phyloP scores from a whole-genome alignment of 345 rosid species.

The Dipteronia dyeriana region DNA sequence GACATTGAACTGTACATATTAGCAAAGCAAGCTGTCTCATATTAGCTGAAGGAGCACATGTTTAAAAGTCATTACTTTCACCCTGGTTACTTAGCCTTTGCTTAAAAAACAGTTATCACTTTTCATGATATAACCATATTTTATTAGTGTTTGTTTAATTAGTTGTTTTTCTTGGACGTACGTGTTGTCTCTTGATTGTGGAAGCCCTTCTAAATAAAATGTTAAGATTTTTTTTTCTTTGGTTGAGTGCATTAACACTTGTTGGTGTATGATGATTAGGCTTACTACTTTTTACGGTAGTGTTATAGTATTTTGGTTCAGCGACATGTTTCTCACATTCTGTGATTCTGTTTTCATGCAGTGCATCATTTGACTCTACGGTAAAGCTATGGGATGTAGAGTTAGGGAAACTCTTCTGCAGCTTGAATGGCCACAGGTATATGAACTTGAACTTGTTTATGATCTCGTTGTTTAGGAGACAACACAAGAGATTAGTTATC shows the following conservation, averaged over 20 bases:
- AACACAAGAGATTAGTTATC: neutral
- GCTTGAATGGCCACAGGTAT: slow-evolving; percentile 96
- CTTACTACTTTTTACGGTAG: neutral
- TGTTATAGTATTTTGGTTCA: neutral
- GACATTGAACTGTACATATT: neutral
- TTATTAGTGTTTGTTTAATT: neutral
- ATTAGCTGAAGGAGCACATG: neutral
- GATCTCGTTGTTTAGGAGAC: neutral
- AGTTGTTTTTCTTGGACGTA: slow-evolving; percentile 2
- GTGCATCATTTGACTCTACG: slow-evolving; percentile 98
- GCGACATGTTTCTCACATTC: slow-evolving; percentile 2
- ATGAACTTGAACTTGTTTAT: slow-evolving; percentile 5
- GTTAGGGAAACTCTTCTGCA: slow-evolving; percentile 77
- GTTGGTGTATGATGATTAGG: neutral
- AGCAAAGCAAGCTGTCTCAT: neutral
- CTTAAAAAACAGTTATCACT: neutral
- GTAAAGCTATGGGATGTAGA: slow-evolving; percentile 99
- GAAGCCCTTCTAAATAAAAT: neutral
- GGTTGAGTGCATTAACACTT: neutral
- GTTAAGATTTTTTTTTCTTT: neutral
- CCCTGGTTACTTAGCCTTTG: neutral
- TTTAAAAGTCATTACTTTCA: neutral
- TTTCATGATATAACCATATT: neutral
- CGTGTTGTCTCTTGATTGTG: neutral
- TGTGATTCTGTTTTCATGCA: slow-evolving; percentile 30